Evolutionary conservation across 352 stramenopile genomes (phyloP), one percentile per base, ranked within the genome.

Genomic region (Phytophthora constricta): DNA sequence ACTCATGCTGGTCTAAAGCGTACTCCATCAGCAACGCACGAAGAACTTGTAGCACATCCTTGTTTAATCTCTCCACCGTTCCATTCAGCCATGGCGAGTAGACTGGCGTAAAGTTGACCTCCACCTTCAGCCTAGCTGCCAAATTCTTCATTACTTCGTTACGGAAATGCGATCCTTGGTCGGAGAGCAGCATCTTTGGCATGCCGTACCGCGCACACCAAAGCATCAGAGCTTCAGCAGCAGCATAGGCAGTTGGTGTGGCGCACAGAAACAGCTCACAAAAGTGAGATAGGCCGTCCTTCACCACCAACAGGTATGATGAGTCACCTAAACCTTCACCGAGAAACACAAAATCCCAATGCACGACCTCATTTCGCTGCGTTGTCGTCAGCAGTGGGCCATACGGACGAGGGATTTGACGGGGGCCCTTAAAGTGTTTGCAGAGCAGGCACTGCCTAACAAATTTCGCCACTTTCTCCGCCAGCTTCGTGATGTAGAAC

Each of bases 91-190:
- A 72, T 9, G 68, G 55, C 0, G 43, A n/a, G 22, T 71, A 72
- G 17, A 62, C 68, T 2, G 48, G 25, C 10, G 47, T 34, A 5
- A 66, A 60, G 0, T 22, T 16, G 7, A 59, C 43, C 47, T 67
- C 33, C 2, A 31, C 26, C 17, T 62, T 49, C 11, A 67, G 16
- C 3, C 56, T 39, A 5, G 39, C 39, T 20, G 28, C 41, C 14
- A 67, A 9, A 34, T 62, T n/a, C 16, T 56, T 61, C 14, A 70
- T 33, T 16, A 39, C 33, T 27, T 71, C 42, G 37, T 70, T 75
- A 7, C 23, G 26, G 28, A 71, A 74, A 54, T 74, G 66, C 0
- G 20, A 43, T 45, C 17, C 48, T 47, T 71, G 62, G 25, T 75
- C 60, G 0, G 67, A 68, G 10, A 63, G 14, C 0, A 74, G n/a